Evolutionary conservation across 805 yeast species (phyloP), one percentile per base, ranked within the genome.

Genomic region (Saccharomycopsis oosterbeekiorum): DNA sequence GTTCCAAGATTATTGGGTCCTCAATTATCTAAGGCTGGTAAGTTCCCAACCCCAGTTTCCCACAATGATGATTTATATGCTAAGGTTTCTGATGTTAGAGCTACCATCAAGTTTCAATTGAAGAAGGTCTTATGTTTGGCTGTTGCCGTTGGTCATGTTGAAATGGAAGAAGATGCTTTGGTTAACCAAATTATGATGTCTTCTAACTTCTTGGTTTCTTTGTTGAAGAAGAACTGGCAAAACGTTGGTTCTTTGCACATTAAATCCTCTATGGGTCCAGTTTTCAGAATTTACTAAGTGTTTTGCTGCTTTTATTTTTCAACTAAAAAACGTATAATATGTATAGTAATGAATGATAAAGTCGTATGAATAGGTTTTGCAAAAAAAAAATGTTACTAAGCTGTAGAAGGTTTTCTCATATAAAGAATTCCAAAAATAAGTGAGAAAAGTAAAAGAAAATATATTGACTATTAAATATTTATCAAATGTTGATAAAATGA

Each of bases 31-130:
- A 94, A 94, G 89, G 98, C 97, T 77, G 99, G 99, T 88, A 94
- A 94, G 93, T 94, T 94, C 97, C 99, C 99, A 81, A 93, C 98
- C 79, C 99, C 99, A 82, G 99, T 94, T 74, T 94, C 99, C 69
- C 99, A 94, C 89, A 84, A 89, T 80, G 99, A 94, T 78, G 99
- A 94, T 80, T 86, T 94, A 78, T 89, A 89, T 86, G 76, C 84
- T 71, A 94, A 93, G 89, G 94, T 94, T 74, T 85, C 82, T 74
- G 99, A 94, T 77, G 98, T 94, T 74, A 92, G 88, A 84, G 92
- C 99, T 70, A 94, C 99, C 86, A 91, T 94, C 85, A 94, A 93
- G 89, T 94, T 94, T 96, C 99, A 94, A 85, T 88, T 94, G 84
- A 94, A 94, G 92, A 94, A 94, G 88, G 99, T 94, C 74, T 84